Evolutionary conservation across 2,329 filamentous ascomycete species (phyloP), one percentile per base, ranked within the genome.

Genomic region (Bipolaris victoriae): DNA sequence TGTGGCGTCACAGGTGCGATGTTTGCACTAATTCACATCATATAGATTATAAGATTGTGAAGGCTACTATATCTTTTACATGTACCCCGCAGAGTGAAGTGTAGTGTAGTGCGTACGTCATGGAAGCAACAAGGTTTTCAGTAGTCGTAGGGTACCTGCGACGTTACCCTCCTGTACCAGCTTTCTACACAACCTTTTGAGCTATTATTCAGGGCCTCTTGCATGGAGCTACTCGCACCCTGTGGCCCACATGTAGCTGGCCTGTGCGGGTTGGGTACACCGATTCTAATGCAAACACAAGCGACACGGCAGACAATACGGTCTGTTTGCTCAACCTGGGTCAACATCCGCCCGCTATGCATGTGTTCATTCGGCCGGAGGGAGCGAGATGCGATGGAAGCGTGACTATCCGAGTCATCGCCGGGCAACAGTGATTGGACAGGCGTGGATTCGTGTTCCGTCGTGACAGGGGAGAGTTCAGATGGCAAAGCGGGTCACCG

Each of bases 401-500:
- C 58, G 47, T 63, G 55, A 59, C 58, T 39, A 54, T 63, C 56
- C 57, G 57, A 65, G 52, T 37, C 47, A 57, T 18, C n/a, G 33
- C 49, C 22, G 18, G 33, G 35, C 20, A 35, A 10, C 18, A 50
- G 58, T 60, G 49, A 70, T 69, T 70, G 67, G 67, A 22, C 1
- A 29, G 24, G 37, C 20, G 13, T 20, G 35, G 29, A 49, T 43
- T 59, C 47, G 57, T 10, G 11, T 58, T 62, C 53, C 18, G 29
- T 20, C 24, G 37, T 29, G 46, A 47, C 47, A 37, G 49, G 51
- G 35, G 41, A 48, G 31, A 51, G 69, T 70, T 70, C 66, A 65
- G 69, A 59, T 60, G 58, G 63, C 66, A 58, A 67, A 61, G 62
- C 70, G 71, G 70, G 66, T 57, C 64, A 70, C 56, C 58, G 61